Base-by-base conservation (phyloP, 2,329 filamentous ascomycete species). In the Hypoxylon sp. region DNA sequence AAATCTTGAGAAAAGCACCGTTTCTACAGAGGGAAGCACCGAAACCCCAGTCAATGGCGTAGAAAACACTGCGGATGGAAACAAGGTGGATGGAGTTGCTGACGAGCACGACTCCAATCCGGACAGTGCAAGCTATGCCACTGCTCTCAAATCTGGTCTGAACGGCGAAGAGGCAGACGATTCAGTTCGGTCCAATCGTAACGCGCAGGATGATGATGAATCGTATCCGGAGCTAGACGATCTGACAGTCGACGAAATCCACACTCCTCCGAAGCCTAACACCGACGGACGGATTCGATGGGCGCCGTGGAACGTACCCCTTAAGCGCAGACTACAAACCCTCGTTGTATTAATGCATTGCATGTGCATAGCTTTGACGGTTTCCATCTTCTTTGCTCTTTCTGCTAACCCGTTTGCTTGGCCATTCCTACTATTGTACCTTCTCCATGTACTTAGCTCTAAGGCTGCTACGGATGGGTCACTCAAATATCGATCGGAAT, bases 381-480 rank as follows among this genome's bases (percentile, higher is more conserved):
- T 96, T 4, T 88, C 90, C 4, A 71, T 87, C 50, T 97, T 97
- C 77, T 96, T 96, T 77, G 88, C 95, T 67, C 83, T 92, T 23
- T 96, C 91, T 72, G 88, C 90, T 47, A 92, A 96, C 48, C 94
- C 94, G 1, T 75, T 97, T n/a, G 84, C 87, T 36, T 99, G 94
- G 94, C 93, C 93, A 2, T 73, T 87, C 30, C 67, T 87, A 13
- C 75, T 87, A 5, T 77, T 91, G 0, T 97, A 97, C 65, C 79
- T 96, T 30, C 78, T 97, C 50, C 90, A 95, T 67, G 84, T 93
- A 57, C 80, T 94, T 16, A 84, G 92, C 59, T 95, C 91, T 16
- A 88, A 85, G 34, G 87, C 89, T 12, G 83, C 87, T 11, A 88
- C 84, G 2, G 87, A 91, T 38, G 93, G 93, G 30, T 83, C 81